phyloP scores from a whole-genome alignment of 805 yeast genomes.

The Candida oleophila region DNA sequence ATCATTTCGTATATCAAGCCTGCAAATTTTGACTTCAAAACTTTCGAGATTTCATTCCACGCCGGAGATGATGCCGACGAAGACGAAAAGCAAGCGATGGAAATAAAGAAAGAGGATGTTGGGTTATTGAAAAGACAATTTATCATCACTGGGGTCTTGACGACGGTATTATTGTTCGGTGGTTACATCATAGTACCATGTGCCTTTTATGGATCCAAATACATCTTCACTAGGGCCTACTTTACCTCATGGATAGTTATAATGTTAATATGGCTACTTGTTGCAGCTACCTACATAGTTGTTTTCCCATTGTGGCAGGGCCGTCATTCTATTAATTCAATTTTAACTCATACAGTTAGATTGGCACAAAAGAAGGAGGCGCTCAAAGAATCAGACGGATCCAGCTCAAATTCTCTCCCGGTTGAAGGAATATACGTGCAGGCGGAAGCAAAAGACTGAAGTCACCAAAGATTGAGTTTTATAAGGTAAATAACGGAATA shows the following conservation, averaged over 20 bases:
- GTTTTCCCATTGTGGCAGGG: conserved; percentile 37
- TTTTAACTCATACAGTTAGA: background rate
- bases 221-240: conserved; percentile 31
- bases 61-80: conserved; percentile 34
- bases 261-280: conserved; percentile 35
- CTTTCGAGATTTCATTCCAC: conserved; percentile 12
- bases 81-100: conserved; percentile 25
- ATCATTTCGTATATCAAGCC: conserved; percentile 16
- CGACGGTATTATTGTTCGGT: conserved; percentile 21
- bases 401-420: background rate
- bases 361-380: background rate
- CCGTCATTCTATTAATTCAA: conserved; percentile 9
- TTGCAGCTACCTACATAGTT: conserved; percentile 34
- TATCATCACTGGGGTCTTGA: conserved; percentile 17
- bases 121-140: conserved; percentile 21
- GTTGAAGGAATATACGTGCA: too few relatives aligned
- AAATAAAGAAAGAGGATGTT: conserved; percentile 13
- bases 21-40: conserved; percentile 23
- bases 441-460: too few relatives aligned
- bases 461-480: too few relatives aligned
- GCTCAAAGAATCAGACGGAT: background rate
- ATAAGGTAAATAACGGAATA: too few relatives aligned
- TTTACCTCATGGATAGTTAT: conserved; percentile 37
- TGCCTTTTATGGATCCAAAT: conserved; percentile 31
- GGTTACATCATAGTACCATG: conserved; percentile 25